phyloP scores from a whole-genome alignment of 2,329 filamentous ascomycete species.

The Epichloe baconii region DNA sequence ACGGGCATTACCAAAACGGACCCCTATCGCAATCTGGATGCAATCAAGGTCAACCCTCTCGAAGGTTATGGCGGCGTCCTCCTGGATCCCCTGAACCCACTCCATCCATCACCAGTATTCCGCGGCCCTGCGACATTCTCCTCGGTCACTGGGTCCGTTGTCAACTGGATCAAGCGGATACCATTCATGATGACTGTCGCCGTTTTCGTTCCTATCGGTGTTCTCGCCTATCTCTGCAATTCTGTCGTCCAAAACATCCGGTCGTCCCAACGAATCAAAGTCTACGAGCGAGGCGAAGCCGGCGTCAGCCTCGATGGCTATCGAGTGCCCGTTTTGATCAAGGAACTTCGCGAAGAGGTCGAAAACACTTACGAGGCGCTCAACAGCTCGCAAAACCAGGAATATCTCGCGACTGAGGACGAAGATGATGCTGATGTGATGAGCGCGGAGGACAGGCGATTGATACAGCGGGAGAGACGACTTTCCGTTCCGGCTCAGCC shows the following conservation, averaged over 20 bases:
- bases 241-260: conserved; percentile 63
- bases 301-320: conserved; percentile 59
- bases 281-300: conserved; percentile 60
- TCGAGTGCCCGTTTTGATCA: conserved; percentile 61
- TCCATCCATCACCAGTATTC: conserved; percentile 32
- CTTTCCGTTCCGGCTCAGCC: conserved; percentile 39
- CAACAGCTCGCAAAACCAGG: conserved; percentile 53
- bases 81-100: conserved; percentile 52
- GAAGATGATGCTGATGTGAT: conserved; percentile 27
- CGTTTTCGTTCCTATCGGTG: conserved; percentile 61
- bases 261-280: conserved; percentile 59
- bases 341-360: conserved; percentile 61
- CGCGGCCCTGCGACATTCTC: conserved; percentile 15
- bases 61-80: conserved; percentile 63
- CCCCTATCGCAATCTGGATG: conserved; percentile 57
- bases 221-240: conserved; percentile 61
- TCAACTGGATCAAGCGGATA: conserved; percentile 34
- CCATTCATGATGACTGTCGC: conserved; percentile 53
- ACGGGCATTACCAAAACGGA: conserved; percentile 65
- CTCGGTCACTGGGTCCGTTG: conserved; percentile 18
- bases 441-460: conserved; percentile 25
- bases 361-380: conserved; percentile 67
- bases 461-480: conserved; percentile 28
- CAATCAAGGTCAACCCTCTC: conserved; percentile 59
- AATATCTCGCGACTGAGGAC: conserved; percentile 52